A percentile compares a stretch with the other conserved stretches of the same genome.
These are phyloP conservation scores for Ustilago vetiveriae DNA, from an alignment of 1,284 basidiomycete species.

Conservation along the genomic window DNA sequence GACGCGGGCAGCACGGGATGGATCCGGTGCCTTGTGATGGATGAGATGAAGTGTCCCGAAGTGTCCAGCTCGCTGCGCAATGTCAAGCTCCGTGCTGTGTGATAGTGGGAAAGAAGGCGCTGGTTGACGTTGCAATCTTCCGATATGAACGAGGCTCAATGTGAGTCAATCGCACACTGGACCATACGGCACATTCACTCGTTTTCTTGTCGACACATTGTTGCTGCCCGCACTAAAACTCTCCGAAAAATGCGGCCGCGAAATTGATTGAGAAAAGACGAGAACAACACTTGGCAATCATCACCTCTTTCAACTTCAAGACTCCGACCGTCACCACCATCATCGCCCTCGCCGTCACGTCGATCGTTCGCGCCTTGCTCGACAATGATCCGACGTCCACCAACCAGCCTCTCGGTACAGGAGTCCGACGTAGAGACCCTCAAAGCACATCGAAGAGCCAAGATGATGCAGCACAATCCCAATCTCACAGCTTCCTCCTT, in stretches of 20 bases:
- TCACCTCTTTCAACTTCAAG: neutral
- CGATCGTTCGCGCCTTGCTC: too few relatives aligned
- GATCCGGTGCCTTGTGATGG: neutral
- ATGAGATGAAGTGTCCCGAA: conserved; percentile 5
- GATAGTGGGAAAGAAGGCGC: too few relatives aligned
- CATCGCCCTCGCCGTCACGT: neutral
- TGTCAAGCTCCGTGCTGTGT: too few relatives aligned
- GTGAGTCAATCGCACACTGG: too few relatives aligned
- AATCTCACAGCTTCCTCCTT: conserved; percentile 38
- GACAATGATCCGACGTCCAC: conserved; percentile 35
- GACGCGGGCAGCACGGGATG: too few relatives aligned
- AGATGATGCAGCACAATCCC: conserved; percentile 47
- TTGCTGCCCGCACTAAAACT: too few relatives aligned
- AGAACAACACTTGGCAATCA: conserved; percentile 6
- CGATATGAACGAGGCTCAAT: conserved; percentile 5
- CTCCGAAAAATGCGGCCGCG: too few relatives aligned
- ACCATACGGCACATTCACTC: too few relatives aligned
- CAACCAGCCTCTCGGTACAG: conserved; percentile 35
- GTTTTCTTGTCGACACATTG: too few relatives aligned
- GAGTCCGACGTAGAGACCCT: conserved; percentile 49
- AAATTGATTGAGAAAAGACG: too few relatives aligned
- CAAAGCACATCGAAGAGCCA: conserved; percentile 40
- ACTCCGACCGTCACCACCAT: neutral
- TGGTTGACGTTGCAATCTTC: too few relatives aligned
- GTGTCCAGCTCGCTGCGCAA: too few relatives aligned